Conservation (phyloP, 2,329 filamentous ascomycete species). For the Geosmithia morbida region DNA sequence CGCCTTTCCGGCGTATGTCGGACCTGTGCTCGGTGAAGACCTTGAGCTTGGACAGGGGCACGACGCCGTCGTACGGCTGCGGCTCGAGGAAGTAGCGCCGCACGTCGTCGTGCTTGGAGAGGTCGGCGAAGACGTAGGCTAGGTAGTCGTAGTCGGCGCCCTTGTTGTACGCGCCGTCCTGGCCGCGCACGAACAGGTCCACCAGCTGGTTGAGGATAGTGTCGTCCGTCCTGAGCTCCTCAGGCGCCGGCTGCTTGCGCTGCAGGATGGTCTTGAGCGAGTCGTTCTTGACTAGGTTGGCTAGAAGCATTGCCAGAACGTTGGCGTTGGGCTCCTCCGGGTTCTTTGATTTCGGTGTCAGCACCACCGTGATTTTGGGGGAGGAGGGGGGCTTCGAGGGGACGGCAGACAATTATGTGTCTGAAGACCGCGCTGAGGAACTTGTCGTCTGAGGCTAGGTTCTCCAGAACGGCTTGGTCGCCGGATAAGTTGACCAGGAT, state of each 20-base stretch:
- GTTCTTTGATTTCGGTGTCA: slow-evolving; percentile 27
- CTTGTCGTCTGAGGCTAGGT: slow-evolving; percentile 60
- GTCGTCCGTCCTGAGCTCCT: slow-evolving; percentile 56
- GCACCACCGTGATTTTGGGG: not conserved
- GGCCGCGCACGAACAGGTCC: slow-evolving; percentile 91
- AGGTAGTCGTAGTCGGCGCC: slow-evolving; percentile 83
- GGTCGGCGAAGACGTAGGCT: slow-evolving; percentile 84
- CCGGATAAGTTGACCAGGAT: slow-evolving; percentile 79
- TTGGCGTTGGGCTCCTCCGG: slow-evolving; percentile 70
- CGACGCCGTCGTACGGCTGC: slow-evolving; percentile 64
- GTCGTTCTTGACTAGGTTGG: slow-evolving; percentile 78
- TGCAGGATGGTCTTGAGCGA: slow-evolving; percentile 52
- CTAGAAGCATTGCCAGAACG: slow-evolving; percentile 77
- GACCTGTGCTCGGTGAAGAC: slow-evolving; percentile 91
- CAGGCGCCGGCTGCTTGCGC: slow-evolving; percentile 53
- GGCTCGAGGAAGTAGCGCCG: slow-evolving; percentile 59
- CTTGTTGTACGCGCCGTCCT: slow-evolving; percentile 70
- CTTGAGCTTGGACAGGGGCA: slow-evolving; percentile 83
- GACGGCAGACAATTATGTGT: slow-evolving; percentile 53
- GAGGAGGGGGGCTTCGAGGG: not conserved
- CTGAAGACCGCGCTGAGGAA: slow-evolving; percentile 64
- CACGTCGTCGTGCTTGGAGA: slow-evolving; percentile 67
- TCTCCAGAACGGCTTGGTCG: slow-evolving; percentile 61
- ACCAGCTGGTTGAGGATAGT: slow-evolving; percentile 79
- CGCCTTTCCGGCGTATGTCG: slow-evolving; percentile 73